These are phyloP conservation scores for Moesziomyces antarcticus DNA, from an alignment of 1,284 basidiomycete species.

Conservation along the genomic window DNA sequence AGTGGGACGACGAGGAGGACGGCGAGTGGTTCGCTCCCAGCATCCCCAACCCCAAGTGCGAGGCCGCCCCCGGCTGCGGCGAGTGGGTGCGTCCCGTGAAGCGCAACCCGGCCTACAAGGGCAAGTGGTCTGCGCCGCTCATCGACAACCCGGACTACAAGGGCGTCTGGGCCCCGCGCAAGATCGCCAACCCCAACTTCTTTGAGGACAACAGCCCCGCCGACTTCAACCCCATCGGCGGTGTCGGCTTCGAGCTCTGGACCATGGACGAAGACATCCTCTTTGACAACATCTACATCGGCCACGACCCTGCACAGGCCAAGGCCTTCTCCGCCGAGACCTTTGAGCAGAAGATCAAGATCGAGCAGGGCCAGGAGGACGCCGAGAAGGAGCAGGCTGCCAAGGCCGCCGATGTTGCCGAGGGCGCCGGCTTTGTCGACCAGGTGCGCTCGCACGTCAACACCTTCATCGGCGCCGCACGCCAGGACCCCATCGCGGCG, in stretches of 20 bases:
- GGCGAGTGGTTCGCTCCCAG: conserved; percentile 96
- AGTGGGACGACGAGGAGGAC: conserved; percentile 99
- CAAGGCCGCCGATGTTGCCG: conserved; percentile 34
- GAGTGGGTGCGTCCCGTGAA: conserved; percentile 90
- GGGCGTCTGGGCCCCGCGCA: conserved; percentile 61
- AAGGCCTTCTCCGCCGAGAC: conserved; percentile 60
- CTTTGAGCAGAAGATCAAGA: conserved; percentile 60
- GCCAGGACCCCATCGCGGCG: conserved; percentile 56
- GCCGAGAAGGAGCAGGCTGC: conserved; percentile 30
- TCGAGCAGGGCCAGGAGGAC: conserved; percentile 62
- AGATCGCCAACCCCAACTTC: conserved; percentile 80
- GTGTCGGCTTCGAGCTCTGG: conserved; percentile 67
- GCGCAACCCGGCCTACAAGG: conserved; percentile 97
- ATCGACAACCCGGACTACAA: conserved; percentile 73
- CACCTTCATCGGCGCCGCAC: conserved; percentile 43
- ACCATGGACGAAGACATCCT: conserved; percentile 67
- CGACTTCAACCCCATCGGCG: conserved; percentile 73
- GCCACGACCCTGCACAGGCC: conserved; percentile 61
- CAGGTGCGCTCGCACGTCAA: conserved; percentile 46
- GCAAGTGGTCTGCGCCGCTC: conserved; percentile 90
- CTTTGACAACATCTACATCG: conserved; percentile 67
- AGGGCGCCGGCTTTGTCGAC: conserved; percentile 28
- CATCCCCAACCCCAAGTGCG: conserved; percentile 80
- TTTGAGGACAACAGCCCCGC: conserved; percentile 89
- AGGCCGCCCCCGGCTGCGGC: conserved; percentile 90